These are phyloP conservation scores for Nakaseomyces delphensis DNA, from an alignment of 1,139 yeast species.

Conservation along the genomic window DNA sequence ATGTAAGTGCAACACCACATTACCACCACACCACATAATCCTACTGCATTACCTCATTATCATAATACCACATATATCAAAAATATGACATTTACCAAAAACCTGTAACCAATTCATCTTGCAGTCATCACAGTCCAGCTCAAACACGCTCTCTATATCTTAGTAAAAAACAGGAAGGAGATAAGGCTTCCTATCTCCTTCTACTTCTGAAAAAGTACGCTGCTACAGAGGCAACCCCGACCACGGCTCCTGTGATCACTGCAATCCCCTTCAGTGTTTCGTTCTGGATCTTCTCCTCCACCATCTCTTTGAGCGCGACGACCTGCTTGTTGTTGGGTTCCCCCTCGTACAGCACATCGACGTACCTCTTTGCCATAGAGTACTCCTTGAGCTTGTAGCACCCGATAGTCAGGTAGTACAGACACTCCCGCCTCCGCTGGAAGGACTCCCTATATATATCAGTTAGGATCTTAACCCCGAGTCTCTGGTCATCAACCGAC, in stretches of 20 bases:
- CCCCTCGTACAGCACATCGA: constrained; percentile 62
- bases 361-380: constrained; percentile 74
- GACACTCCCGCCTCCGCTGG: constrained; percentile 76
- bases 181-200: not conserved
- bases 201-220: constrained; percentile 44
- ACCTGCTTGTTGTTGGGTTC: constrained; percentile 87
- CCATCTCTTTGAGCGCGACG: constrained; percentile 55
- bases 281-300: constrained; percentile 75
- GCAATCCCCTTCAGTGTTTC: constrained; percentile 85
- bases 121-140: too few species aligned
- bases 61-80: too few species aligned
- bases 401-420: constrained; percentile 82
- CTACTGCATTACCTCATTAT: too few species aligned
- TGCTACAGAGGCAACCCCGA: constrained; percentile 66
- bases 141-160: constrained; percentile 16
- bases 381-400: constrained; percentile 84
- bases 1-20: too few species aligned
- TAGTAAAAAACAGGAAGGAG: not conserved
- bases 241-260: constrained; percentile 73
- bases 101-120: too few species aligned
- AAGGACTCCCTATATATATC: constrained; percentile 72
- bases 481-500: constrained; percentile 52
- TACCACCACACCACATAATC: too few species aligned
- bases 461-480: constrained; percentile 71
- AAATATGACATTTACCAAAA: too few species aligned